These are phyloP conservation scores for Ceratobasidium papillatum DNA, from an alignment of 1,284 basidiomycete species.

Conservation along the genomic window DNA sequence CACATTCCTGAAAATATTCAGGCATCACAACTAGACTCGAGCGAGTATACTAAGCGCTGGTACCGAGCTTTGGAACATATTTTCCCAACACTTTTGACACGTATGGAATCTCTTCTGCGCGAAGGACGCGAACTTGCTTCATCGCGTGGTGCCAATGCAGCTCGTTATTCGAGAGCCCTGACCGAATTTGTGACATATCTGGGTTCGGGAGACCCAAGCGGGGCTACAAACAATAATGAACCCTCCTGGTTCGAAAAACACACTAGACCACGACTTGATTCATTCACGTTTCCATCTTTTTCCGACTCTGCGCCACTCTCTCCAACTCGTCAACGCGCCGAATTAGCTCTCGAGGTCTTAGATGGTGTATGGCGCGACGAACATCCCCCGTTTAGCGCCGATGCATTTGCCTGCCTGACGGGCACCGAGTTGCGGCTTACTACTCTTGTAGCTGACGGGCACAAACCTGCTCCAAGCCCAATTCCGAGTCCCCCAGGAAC, in stretches of 20 bases:
- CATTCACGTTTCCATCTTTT: conserved; percentile 18
- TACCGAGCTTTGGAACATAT: neutral
- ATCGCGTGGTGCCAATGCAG: conserved; percentile 26
- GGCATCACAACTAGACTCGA: neutral
- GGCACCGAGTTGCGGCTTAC: conserved; percentile 16
- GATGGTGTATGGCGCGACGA: conserved; percentile 35
- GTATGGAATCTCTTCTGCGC: conserved; percentile 6
- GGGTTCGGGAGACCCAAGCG: neutral
- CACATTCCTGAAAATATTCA: neutral
- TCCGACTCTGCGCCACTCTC: neutral
- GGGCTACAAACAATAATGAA: neutral
- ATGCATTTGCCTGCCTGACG: conserved; percentile 26
- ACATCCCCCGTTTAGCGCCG: conserved; percentile 29
- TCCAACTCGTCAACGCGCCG: neutral
- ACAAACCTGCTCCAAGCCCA: neutral
- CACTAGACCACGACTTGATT: conserved; percentile 14
- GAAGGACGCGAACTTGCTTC: conserved; percentile 16
- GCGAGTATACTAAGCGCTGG: neutral
- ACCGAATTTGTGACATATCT: conserved; percentile 4
- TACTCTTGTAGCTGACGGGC: neutral
- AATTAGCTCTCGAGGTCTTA: conserved; percentile 14
- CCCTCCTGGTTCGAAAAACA: neutral
- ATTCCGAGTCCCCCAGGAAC: neutral
- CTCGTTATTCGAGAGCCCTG: conserved; percentile 12
- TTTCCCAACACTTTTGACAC: conserved; percentile 15